Percentiles rank a stretch among this genome's conserved stretches.
phyloP scores from a whole-genome alignment of 306 rosid species.

The Fagus sylvatica region DNA sequence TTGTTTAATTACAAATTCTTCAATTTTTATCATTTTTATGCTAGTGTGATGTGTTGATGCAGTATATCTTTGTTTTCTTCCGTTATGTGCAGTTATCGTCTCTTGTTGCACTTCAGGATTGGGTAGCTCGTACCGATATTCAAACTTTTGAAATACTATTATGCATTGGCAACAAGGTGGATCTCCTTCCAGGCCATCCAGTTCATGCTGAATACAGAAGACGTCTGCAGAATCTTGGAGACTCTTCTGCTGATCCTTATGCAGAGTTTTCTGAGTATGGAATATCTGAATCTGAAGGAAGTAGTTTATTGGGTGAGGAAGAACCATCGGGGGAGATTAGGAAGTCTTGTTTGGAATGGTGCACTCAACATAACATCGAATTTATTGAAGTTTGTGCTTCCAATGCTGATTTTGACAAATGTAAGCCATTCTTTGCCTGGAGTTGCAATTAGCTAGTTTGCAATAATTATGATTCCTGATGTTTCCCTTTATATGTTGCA shows the following conservation, averaged over 20 bases:
- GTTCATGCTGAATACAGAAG: constrained; percentile 77
- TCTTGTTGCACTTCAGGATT: constrained; percentile 57
- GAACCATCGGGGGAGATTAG: constrained; percentile 53
- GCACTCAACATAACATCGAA: constrained; percentile 73
- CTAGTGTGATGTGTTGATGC: constrained; percentile 2
- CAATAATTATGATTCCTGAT: constrained; percentile 3
- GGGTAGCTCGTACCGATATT: constrained; percentile 68
- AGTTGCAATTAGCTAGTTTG: constrained; percentile 13
- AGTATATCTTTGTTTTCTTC: constrained; percentile 7
- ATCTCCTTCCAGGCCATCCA: constrained; percentile 74
- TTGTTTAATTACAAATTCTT: constrained; percentile 13
- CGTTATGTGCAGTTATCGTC: constrained; percentile 61
- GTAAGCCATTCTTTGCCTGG: constrained; percentile 43
- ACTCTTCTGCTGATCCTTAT: constrained; percentile 38
- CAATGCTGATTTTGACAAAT: constrained; percentile 74
- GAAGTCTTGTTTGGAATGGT: constrained; percentile 75
- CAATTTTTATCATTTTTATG: neutral
- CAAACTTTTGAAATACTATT: constrained; percentile 68
- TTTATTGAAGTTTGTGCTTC: constrained; percentile 86
- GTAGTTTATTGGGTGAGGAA: constrained; percentile 67
- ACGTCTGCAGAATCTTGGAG: constrained; percentile 51
- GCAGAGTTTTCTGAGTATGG: constrained; percentile 58
- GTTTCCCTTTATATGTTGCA: constrained; percentile 3
- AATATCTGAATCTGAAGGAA: constrained; percentile 78
- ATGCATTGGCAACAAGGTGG: constrained; percentile 92